Evolutionary conservation across 192 early-diverging fungal genomes (phyloP).

Genomic region (Obelidium mucronatum): DNA sequence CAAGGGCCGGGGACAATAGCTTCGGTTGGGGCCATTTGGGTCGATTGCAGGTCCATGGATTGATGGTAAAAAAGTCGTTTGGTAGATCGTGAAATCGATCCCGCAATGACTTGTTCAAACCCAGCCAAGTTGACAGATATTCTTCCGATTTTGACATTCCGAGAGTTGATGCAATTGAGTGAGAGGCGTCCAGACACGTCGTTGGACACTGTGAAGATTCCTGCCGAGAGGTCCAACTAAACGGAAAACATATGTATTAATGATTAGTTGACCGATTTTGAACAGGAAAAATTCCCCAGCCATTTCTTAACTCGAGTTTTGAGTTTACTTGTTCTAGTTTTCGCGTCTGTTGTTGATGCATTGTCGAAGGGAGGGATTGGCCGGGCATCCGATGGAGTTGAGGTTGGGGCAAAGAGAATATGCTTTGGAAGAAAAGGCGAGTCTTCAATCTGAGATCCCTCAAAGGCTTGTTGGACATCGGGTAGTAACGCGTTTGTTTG

Average conservation of each 20-base stretch:
- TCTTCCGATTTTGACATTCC: slow-evolving; percentile 25
- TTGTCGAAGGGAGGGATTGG: slow-evolving; percentile 28
- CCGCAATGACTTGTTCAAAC: slow-evolving; percentile 12
- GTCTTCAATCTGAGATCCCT: neutral
- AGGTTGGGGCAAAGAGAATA: neutral
- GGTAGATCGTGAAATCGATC: neutral
- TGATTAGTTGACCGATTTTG: too few species aligned
- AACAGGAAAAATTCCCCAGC: neutral
- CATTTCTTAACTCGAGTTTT: neutral
- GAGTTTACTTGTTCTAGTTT: neutral
- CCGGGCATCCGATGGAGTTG: neutral
- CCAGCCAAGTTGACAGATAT: slow-evolving; percentile 29
- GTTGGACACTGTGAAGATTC: neutral
- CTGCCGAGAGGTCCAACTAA: neutral
- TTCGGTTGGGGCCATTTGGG: slow-evolving; percentile 45
- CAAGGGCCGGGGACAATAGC: slow-evolving; percentile 52
- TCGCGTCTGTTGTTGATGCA: neutral
- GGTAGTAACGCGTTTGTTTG: neutral
- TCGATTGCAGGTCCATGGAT: slow-evolving; percentile 42
- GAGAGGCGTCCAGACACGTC: slow-evolving; percentile 15
- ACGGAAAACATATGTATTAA: too few species aligned
- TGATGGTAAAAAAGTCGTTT: slow-evolving; percentile 40
- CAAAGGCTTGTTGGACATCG: neutral
- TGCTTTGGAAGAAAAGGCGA: neutral
- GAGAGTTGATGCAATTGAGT: neutral